Conservation (phyloP, 2,329 filamentous ascomycete species). For the Diplodia mutila region DNA sequence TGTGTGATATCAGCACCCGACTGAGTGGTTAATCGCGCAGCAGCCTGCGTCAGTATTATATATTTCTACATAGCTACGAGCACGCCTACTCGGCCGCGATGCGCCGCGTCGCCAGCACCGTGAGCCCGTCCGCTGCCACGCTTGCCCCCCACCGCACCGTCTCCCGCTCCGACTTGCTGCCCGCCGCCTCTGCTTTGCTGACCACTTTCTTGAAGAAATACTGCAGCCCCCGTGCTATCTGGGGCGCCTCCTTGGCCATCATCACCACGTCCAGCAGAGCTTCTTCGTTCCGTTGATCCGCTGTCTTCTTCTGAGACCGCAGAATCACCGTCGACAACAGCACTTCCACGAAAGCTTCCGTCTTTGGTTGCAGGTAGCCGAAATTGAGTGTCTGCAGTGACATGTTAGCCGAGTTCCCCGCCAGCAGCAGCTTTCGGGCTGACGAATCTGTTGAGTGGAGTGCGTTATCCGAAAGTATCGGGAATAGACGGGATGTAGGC, state of each 20-base stretch:
- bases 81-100: slow-evolving; percentile 33
- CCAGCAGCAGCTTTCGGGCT: background rate
- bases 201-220: slow-evolving; percentile 81
- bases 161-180: slow-evolving; percentile 56
- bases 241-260: slow-evolving; percentile 64
- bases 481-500: background rate
- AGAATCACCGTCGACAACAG: slow-evolving; percentile 77
- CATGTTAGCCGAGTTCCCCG: background rate
- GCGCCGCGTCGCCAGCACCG: slow-evolving; percentile 34
- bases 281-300: slow-evolving; percentile 55
- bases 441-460: slow-evolving; percentile 23
- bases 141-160: slow-evolving; percentile 52
- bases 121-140: slow-evolving; percentile 43
- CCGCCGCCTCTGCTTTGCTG: slow-evolving; percentile 62
- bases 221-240: slow-evolving; percentile 73
- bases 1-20: slow-evolving; percentile 21
- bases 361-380: slow-evolving; percentile 74
- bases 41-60: background rate
- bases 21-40: slow-evolving; percentile 17
- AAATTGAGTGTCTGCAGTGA: slow-evolving; percentile 70
- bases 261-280: slow-evolving; percentile 69
- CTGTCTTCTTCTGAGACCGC: slow-evolving; percentile 60
- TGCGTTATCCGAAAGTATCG: background rate
- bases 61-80: background rate
- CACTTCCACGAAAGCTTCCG: slow-evolving; percentile 77